A percentile compares a stretch with the other conserved stretches of the same genome.
Conservation (phyloP, 106 monocot species). For the Apostasia shenzhenica region DNA sequence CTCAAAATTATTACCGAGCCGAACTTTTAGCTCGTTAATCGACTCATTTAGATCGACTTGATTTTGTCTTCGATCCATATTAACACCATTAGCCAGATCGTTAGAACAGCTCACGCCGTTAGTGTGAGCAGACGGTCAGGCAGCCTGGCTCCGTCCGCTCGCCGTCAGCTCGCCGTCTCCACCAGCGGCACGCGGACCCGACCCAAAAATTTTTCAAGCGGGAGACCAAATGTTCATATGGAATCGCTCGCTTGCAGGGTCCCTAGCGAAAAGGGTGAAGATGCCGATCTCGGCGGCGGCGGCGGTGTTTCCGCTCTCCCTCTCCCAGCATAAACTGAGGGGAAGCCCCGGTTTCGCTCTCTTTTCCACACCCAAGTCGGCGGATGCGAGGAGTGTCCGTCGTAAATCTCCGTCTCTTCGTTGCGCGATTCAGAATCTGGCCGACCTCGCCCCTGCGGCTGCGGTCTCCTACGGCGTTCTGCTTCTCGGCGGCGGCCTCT, state of each 20-base stretch:
- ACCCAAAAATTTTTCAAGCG: too few species aligned
- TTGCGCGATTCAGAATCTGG: slow-evolving; percentile 27
- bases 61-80: too few species aligned
- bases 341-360: neutral
- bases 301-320: neutral
- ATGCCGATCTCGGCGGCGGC: neutral
- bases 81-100: too few species aligned
- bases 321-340: neutral
- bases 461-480: slow-evolving; percentile 66
- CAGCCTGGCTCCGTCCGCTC: too few species aligned
- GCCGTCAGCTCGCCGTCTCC: too few species aligned
- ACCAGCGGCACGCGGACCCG: too few species aligned
- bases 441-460: slow-evolving; percentile 53
- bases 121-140: too few species aligned
- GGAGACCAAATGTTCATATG: too few species aligned
- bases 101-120: too few species aligned
- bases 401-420: neutral
- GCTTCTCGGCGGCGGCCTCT: slow-evolving; percentile 77
- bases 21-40: too few species aligned
- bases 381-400: neutral
- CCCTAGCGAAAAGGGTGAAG: neutral
- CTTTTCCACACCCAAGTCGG: neutral
- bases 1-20: too few species aligned
- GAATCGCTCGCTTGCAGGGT: neutral
- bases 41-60: too few species aligned